Evolutionary conservation across 169 alveolate species (phyloP), one percentile per base, ranked within the genome.

Genomic region (Plasmodium adleri): DNA sequence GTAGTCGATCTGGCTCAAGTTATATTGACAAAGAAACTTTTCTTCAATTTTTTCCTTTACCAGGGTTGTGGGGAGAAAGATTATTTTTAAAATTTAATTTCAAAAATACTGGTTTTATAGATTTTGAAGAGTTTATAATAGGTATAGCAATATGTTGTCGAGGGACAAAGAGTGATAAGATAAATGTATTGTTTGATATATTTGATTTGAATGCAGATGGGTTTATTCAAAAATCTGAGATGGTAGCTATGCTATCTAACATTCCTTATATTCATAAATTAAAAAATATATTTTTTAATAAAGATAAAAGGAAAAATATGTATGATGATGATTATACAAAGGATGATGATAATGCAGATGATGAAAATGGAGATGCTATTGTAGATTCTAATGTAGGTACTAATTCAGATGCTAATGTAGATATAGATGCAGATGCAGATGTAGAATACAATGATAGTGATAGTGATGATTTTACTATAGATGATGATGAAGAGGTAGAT

Each of bases 1-100:
- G 97, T 17, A 90, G 94, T 47, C 63, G 97, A n/a, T 91, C 96
- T 32, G 72, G 71, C n/a, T 73, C 92, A 20, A 20, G 26, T 12
- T 97, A 97, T 10, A 95, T 96, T 20, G 97, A 94, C 93, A 95
- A 95, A 88, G 97, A 93, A 60, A 96, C 98, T 1, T 96, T 96
- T 59, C 94, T 96, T 28, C 97, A 95, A 80, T 96, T 94, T 88
- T 96, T 96, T 74, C 95, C 96, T 15, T 88, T 96, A 7, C 98
- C 98, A 1, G 98, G 98, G 3, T 92, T 96, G 12, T 96, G 98
- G 98, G 98, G 98, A 3, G 98, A 96, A 78, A 96, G 96, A 43
- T 86, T 96, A 28, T 96, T 95, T 58, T 92, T 93, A 22, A 80
- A 92, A 45, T 96, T 96, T 76, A 95, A 95, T 67, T 87, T 59